Base-by-base conservation (phyloP, 441 rosid species). In the Pelargonium myrrhifolium region DNA sequence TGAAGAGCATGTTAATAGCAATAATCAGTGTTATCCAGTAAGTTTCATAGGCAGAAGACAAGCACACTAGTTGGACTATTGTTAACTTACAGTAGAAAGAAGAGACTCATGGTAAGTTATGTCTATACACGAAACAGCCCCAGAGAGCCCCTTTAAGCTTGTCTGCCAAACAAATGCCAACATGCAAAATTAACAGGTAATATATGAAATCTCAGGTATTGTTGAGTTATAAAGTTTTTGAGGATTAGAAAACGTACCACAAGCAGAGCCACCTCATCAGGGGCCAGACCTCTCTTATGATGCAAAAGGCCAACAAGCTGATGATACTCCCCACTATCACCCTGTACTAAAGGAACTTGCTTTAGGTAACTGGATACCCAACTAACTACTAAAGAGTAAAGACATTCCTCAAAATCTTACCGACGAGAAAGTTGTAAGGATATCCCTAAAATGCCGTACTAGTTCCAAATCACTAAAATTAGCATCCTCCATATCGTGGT, bases 241-340 rank as follows among this genome's bases (percentile, higher is more conserved):
- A 49, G 15, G 64, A 65, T 9, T 11, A 22, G 43, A 18, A 35
- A 64, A 69, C 77, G 59, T 71, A 89, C 96, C 94, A 82, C 84
- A 68, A 90, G 94, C 75, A 83, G 71, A 40, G 93, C 97, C 74
- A 79, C 89, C 62, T 85, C 84, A 66, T 89, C 91, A 0, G 76
- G 77, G 11, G 75, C 79, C 69, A 75, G 83, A 24, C 65, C 76
- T 43, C 78, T 76, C 10, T 72, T 77, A 65, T 80, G 82, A 72
- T 87, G 82, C 84, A 90, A 69, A 51, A 82, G 77, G 62, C 83
- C 89, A 66, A 88, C 81, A 72, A 92, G 88, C 78, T 87, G 83
- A 69, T 78, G 45, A 55, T 92, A 92, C 68, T 73, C 77, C 35
- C 75, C 83, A 0, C 63, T 65, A 45, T 85, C 85, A 63, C 90